Evolutionary conservation across 345 rosid species (phyloP).

Genomic region (Arabis alpina): DNA sequence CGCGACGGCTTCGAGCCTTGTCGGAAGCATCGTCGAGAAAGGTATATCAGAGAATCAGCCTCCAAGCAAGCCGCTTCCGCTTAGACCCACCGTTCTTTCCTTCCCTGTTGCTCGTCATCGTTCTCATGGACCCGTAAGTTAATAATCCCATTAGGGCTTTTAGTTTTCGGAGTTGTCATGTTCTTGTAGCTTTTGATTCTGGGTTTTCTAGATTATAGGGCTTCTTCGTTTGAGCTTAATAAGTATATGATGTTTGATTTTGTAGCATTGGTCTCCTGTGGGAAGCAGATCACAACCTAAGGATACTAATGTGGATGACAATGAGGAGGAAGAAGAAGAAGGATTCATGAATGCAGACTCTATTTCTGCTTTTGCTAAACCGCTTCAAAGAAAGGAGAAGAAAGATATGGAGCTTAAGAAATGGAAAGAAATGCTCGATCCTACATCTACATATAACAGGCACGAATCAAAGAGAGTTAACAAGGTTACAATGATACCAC

Average conservation of each 20-base stretch:
- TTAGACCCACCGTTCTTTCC: conserved; percentile 64
- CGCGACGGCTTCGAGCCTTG: conserved; percentile 41
- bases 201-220: neutral
- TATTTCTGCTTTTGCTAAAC: conserved; percentile 63
- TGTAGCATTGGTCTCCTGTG: conserved; percentile 68
- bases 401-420: conserved; percentile 53
- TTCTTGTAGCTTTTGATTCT: conserved; percentile 1
- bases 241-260: conserved; percentile 20
- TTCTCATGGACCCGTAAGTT: conserved; percentile 82
- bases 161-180: neutral
- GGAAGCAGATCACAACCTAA: conserved; percentile 30
- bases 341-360: conserved; percentile 43
- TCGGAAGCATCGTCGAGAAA: conserved; percentile 81
- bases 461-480: conserved; percentile 26
- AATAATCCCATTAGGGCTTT: neutral
- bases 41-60: conserved; percentile 50
- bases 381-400: conserved; percentile 74
- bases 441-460: conserved; percentile 23
- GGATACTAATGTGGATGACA: conserved; percentile 19
- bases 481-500: conserved; percentile 19
- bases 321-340: conserved; percentile 49
- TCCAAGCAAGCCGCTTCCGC: conserved; percentile 50
- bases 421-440: conserved; percentile 54
- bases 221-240: conserved; percentile 3
- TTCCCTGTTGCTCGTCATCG: conserved; percentile 96